Evolutionary conservation across 2,329 filamentous ascomycete genomes (phyloP), one percentile per base, ranked within the genome.

Genomic region (Arachnopeziza araneosa): DNA sequence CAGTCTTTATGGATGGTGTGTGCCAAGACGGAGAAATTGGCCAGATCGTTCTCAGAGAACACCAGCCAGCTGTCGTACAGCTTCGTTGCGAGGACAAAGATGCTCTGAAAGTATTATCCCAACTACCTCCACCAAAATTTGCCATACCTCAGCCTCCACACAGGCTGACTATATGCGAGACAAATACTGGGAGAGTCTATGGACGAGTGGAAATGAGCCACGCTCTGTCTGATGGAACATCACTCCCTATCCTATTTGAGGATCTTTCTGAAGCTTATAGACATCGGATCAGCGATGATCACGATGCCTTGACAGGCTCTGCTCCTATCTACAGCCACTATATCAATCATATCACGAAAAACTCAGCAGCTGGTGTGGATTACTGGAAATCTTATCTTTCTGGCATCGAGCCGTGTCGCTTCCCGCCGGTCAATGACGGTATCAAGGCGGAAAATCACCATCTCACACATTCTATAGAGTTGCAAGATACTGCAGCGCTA

Each of bases 191-290:
- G 17, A 44, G 36, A 44, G 59, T 78, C 0, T 80, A 76, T 66
- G 74, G 75, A 21, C 76, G 75, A 44, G 68, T 81, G 14, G 78
- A 81, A n/a, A 49, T 50, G 23, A 50, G 53, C 21, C 58, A 60
- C 48, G 76, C 75, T 5, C 75, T 78, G 19, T 78, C 77, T 67
- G 79, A 81, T 66, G 79, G 78, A 2, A 74, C 70, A 51, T 80
- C 79, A 0, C 76, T 79, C 24, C 74, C 76, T 0, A 75, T 79
- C 50, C 74, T 81, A 7, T 66, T 79, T 4, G 70, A 72, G 5
- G 79, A 81, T 58, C 62, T 81, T 4, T 71, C 74, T 24, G 60
- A 73, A 8, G 78, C 77, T 2, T 81, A 62, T 30, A 36, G 56
- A n/a, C 36, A 56, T 55, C 5, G 36, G 4, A 14, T 44, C 36